Base-by-base conservation (phyloP, 2,329 filamentous ascomycete genomes). In the Blumeriella jaapii region DNA sequence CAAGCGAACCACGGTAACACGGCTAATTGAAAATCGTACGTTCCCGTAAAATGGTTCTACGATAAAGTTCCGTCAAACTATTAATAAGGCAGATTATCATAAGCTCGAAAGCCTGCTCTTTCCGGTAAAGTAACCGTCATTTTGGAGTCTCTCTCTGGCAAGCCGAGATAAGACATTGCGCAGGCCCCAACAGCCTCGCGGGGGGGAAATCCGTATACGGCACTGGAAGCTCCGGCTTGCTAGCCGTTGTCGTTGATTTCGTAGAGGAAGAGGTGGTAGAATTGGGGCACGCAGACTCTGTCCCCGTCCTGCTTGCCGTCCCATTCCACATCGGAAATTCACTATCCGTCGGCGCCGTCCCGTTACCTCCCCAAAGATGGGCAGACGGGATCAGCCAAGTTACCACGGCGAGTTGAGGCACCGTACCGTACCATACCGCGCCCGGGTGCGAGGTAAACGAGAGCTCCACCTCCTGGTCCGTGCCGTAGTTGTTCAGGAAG, bases 401-500 rank as follows among this genome's bases (percentile, higher is more conserved):
- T 2, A 29, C 27, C 6, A 29, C 27, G 7, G 27, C 13, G 14
- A 29, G 27, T 6, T 29, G 11, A 5, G 27, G 27, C 13, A 29
- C n/a, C 7, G 27, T 29, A 15, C 27, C 27, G n/a, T 16, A 11
- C 27, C 27, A 29, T 13, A 29, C 27, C 13, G 27, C 15, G 11
- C n/a, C 27, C n/a, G 27, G 27, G n/a, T 29, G 27, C 6, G 27
- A 14, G 11, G 4, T 11, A 11, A 29, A 29, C 9, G 27, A 29
- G 13, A 29, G 27, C 27, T 29, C 27, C 11, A 29, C 27, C 11
- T 29, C 27, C 13, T 29, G 27, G 16, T 29, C 27, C 16, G 27
- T 29, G 14, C 27, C 27, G 13, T 29, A 29, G 27, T 29, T 29
- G 27, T 29, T 29, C 6, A 29, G 27, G n/a, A 29, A 29, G n/a